Evolutionary conservation across 2,329 filamentous ascomycete species (phyloP), one percentile per base, ranked within the genome.

Genomic region (Bipolaris sorokiniana): DNA sequence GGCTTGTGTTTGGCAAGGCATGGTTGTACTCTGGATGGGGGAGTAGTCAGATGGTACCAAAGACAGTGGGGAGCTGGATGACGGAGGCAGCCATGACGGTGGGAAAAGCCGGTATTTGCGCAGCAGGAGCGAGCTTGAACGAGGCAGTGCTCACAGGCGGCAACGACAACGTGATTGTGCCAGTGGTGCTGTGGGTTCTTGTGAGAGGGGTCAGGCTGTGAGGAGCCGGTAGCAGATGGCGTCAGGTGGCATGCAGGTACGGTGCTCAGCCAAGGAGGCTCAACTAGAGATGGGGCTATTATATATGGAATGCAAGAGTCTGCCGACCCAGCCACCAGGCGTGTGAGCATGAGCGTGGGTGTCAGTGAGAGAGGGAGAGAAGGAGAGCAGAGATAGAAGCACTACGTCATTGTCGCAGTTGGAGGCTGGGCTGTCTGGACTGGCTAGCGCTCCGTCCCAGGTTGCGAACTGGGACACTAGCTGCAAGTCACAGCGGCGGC

Each of bases 111-210:
- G 80, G 82, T 4, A 71, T 90, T 46, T 96, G 92, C 63, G 92
- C 90, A 5, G 61, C 49, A 7, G 86, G 92, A 56, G 91, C 93
- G 26, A 97, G 93, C 76, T 82, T 97, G 66, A 96, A 95, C 50
- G 95, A 99, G 80, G 93, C 95, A 23, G 94, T 97, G 45, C 80
- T 99, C 62, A 98, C 95, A 13, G 95, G 95, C 2, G 95, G 94
- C 28, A 99, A 99, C 77, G 95, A 99, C 82, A 99, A 99, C 81
- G 95, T 99, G 16, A 89, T 98, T 62, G 94, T 98, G 62, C 95
- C 95, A 3, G 87, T 99, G 55, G 88, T 96, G 48, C 79, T 99
- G 59, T 99, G 95, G 95, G 85, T 93, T 58, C 88, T 96, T 69
- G 92, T 97, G 37, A 90, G 94, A 77, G 91, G 91, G 18, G 77